Conservation (phyloP, 2,329 filamentous ascomycete genomes). For the Aulographum hederae region DNA sequence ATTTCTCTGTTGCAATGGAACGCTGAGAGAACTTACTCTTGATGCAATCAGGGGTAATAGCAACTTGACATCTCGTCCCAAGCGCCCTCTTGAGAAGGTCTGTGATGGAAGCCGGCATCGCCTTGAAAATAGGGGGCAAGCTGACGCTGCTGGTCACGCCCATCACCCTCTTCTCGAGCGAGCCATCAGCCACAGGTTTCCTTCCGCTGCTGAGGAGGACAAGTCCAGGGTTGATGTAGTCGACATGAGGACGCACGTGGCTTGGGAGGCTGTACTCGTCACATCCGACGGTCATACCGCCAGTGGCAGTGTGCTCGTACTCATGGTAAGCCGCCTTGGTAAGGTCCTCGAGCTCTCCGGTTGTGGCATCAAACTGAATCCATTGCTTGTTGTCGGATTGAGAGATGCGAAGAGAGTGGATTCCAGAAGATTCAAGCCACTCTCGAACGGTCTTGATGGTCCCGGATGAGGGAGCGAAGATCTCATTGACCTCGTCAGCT, state of each 20-base stretch:
- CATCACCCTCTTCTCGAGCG: too few relatives aligned
- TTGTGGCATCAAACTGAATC: neutral
- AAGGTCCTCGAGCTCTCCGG: neutral
- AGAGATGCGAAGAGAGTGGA: neutral
- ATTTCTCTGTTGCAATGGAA: too few relatives aligned
- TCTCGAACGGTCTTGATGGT: neutral
- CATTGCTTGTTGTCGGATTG: conserved; percentile 1
- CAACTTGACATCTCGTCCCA: too few relatives aligned
- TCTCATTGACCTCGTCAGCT: conserved; percentile 9
- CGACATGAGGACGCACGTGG: neutral
- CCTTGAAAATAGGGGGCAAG: too few relatives aligned
- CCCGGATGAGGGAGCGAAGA: conserved; percentile 6
- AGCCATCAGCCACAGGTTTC: too few relatives aligned
- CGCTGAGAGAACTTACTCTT: too few relatives aligned
- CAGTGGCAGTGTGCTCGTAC: conserved; percentile 1
- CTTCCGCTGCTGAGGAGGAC: too few relatives aligned
- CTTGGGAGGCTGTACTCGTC: neutral
- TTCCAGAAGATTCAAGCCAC: conserved; percentile 1
- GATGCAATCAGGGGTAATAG: too few relatives aligned
- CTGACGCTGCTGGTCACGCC: too few relatives aligned
- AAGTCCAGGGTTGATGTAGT: conserved; percentile 4
- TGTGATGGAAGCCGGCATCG: too few relatives aligned
- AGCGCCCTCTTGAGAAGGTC: too few relatives aligned
- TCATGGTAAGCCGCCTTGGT: neutral
- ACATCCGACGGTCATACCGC: neutral